Conservation (phyloP, 306 rosid genomes). For the Benincasa hispida region DNA sequence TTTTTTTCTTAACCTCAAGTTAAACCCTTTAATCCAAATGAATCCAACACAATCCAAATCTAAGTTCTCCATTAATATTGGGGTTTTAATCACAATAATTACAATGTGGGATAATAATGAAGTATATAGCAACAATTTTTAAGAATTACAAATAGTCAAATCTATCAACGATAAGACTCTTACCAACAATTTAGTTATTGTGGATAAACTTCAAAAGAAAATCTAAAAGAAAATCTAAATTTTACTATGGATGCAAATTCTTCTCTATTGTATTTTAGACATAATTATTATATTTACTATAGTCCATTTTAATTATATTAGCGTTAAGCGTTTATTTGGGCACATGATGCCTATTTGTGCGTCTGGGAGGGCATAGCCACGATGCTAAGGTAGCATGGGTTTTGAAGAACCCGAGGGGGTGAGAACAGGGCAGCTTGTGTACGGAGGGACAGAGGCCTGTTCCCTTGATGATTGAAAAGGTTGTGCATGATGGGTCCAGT, state of each 20-base stretch:
- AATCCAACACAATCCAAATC: background rate
- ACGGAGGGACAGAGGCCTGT: background rate
- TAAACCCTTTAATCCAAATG: background rate
- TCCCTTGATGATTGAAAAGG: background rate
- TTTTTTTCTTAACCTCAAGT: background rate
- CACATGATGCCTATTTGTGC: background rate
- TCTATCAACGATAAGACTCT: too few species aligned
- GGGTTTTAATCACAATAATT: too few species aligned
- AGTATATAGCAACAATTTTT: too few species aligned
- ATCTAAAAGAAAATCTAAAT: too few species aligned
- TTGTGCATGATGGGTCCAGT: background rate
- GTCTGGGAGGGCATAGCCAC: background rate
- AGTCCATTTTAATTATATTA: too few species aligned
- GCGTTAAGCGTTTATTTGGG: background rate
- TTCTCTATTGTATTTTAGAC: too few species aligned
- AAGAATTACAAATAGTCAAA: too few species aligned
- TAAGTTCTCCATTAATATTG: background rate
- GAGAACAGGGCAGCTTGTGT: background rate
- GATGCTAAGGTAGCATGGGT: background rate
- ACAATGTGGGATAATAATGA: too few species aligned
- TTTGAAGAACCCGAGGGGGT: background rate
- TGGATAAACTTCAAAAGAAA: too few species aligned
- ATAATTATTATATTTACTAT: too few species aligned
- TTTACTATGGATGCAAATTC: too few species aligned
- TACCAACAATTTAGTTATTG: too few species aligned